Percentiles rank a stretch among this genome's conserved stretches.
Conservation (phyloP, 768 basidiomycete species). For the Coprinellus micaceus region DNA sequence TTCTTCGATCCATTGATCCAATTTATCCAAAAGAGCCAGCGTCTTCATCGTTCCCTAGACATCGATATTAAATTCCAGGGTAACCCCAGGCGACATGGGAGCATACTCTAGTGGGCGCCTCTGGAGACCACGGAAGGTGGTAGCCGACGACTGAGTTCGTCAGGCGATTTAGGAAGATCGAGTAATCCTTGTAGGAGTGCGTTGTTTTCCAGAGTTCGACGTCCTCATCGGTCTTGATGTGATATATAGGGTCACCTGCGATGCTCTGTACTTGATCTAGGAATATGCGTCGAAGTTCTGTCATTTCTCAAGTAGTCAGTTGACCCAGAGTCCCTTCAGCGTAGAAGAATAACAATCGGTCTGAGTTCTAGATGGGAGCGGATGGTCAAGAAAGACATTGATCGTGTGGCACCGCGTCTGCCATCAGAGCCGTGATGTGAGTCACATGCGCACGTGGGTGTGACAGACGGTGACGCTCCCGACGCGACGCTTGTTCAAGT, state of each 20-base stretch:
- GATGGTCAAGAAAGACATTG: background rate
- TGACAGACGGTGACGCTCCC: slow-evolving; percentile 10
- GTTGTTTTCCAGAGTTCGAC: slow-evolving; percentile 70
- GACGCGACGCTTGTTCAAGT: background rate
- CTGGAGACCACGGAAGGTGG: slow-evolving; percentile 41
- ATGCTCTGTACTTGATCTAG: slow-evolving; percentile 16
- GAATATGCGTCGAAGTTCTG: slow-evolving; percentile 27
- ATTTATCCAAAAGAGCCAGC: slow-evolving; percentile 56
- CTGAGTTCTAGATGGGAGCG: background rate
- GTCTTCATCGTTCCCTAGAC: slow-evolving; percentile 45
- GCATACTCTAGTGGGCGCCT: slow-evolving; percentile 33
- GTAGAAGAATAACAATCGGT: background rate
- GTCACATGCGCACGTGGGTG: slow-evolving; percentile 2
- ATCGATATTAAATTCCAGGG: slow-evolving; percentile 6
- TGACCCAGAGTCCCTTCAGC: background rate
- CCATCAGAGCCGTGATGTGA: background rate
- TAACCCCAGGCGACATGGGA: background rate
- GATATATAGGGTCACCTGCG: slow-evolving; percentile 37
- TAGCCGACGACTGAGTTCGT: slow-evolving; percentile 75
- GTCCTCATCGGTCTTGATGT: slow-evolving; percentile 71
- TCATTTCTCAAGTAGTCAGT: background rate
- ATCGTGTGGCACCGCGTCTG: background rate
- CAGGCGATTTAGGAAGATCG: slow-evolving; percentile 69
- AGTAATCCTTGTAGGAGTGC: slow-evolving; percentile 69
- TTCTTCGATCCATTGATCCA: slow-evolving; percentile 75